These are phyloP conservation scores for Trametes polyzona DNA, from an alignment of 1,284 basidiomycete genomes.

Conservation along the genomic window DNA sequence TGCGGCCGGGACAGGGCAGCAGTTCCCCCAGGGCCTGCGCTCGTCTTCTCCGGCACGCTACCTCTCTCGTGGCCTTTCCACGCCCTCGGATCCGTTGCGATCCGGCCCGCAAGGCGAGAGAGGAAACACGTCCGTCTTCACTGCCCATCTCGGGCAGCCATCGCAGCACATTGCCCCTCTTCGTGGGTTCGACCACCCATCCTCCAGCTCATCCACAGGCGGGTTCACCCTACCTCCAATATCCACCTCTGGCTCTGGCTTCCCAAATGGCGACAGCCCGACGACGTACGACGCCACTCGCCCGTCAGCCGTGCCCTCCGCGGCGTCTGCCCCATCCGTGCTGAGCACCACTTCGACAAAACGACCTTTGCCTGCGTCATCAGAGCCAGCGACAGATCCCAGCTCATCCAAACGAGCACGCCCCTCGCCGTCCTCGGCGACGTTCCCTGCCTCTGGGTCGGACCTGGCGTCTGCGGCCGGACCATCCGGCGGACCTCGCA, in stretches of 20 bases:
- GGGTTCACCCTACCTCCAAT: conserved; percentile 22
- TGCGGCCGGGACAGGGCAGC: conserved; percentile 1
- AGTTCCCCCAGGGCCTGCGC: conserved; percentile 9
- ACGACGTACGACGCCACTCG: neutral
- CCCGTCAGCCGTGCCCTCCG: conserved; percentile 12
- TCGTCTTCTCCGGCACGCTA: conserved; percentile 17
- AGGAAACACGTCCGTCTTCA: conserved; percentile 6
- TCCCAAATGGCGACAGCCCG: conserved; percentile 2
- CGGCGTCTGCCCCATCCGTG: conserved; percentile 25
- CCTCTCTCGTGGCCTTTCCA: conserved; percentile 8
- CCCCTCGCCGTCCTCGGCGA: conserved; percentile 23
- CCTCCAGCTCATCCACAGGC: conserved; percentile 9
- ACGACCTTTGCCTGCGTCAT: conserved; percentile 23
- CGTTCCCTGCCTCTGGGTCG: conserved; percentile 11
- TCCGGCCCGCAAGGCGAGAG: conserved; percentile 4
- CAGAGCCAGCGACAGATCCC: conserved; percentile 20
- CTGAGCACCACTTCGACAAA: conserved; percentile 23
- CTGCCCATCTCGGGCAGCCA: conserved; percentile 5
- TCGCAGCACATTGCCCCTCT: conserved; percentile 19
- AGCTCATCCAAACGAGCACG: conserved; percentile 29
- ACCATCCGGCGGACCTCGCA: neutral
- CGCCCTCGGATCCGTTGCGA: conserved; percentile 13
- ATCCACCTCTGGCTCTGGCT: conserved; percentile 3
- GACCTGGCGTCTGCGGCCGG: conserved; percentile 13
- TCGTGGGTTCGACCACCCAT: conserved; percentile 10